Evolutionary conservation across 202 grass and related monocot genomes (phyloP), one percentile per base, ranked within the genome.

Genomic region (Hordeum pubiflorum): DNA sequence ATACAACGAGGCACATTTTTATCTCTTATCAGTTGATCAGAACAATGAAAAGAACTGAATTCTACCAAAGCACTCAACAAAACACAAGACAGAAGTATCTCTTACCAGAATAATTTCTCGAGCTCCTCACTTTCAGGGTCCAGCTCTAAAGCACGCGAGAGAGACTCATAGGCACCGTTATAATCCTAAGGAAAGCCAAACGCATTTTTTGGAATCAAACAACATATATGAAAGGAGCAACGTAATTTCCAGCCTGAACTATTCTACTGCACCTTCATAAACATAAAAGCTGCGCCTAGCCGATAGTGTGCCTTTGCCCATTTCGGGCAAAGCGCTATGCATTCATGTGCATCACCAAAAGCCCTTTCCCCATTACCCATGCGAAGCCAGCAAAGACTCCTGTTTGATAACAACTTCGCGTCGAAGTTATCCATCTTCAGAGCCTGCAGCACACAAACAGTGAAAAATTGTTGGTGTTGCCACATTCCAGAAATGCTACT

Each of bases 81-180:
- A 61, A 58, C 43, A 46, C 13, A 48, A 44, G n/a, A 39, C 27
- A 20, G 37, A 69, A 34, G 54, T 37, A 77, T 48, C 14, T 48
- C 83, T 20, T 55, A 85, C 83, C 83, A 79, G 72, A 72, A 78
- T 9, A 85, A 23, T 29, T 72, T 64, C 41, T 85, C 76, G 41
- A 79, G 63, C 66, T 85, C 75, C 9, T 85, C 67, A 63, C 67
- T 85, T 85, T 79, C 83, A 32, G 66, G 83, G 32, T 79, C 76
- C 58, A 85, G 20, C 56, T 58, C 22, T 12, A 39, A 23, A 39
- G 67, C 76, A 14, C 3, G 10, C 10, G 17, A 18, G 41, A 85
- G 59, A 8, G 58, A 12, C 27, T 6, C 3, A 39, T 73, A 64
- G 41, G 68, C 76, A 38, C 7, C 41, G 3, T 43, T 33, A 44